Base-by-base conservation (phyloP, 73 alveolate species). In the Blepharisma japonicum region DNA sequence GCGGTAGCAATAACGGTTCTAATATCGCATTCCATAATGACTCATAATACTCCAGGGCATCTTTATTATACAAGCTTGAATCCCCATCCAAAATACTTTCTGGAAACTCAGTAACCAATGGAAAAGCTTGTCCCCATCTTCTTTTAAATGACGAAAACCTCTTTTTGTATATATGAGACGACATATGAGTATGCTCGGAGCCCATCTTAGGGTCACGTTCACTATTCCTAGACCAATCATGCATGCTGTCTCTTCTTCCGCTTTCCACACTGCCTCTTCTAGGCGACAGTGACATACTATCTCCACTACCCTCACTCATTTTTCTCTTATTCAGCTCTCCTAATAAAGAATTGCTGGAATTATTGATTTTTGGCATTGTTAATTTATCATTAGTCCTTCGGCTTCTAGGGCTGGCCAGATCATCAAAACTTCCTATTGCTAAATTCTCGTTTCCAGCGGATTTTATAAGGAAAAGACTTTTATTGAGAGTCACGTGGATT, bases 41-140 rank as follows among this genome's bases (percentile, higher is more conserved):
- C 5, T 61, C 74, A 61, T 61, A 61, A 61, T 61, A 61, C 74
- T 61, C 74, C 39, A 61, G 4, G 0, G 23, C 74, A 20, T 61
- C 74, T 61, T 61, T 61, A 18, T 25, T 39, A 61, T 61, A 14
- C 38, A 61, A 14, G 18, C 11, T 18, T 14, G 14, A 9, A 14
- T 61, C 74, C 14, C 23, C 74, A 8, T 25, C 23, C 39, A 61
- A 25, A 14, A 14, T 61, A 8, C 23, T 25, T 25, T 61, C 46
- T 1, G 38, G 18, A 25, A 61, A 9, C 11, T 61, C 74, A 1
- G 14, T 61, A 11, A 14, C 23, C 2, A 61, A 2, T 1, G 14
- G 14, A 61, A 20, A 61, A 14, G 47, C 39, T 25, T 61, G 50
- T 2, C 47, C 47, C 74, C 74, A 61, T 20, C 74, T n/a, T 20